Evolutionary conservation across 2,329 filamentous ascomycete genomes (phyloP).

Genomic region (Fusarium sp.): DNA sequence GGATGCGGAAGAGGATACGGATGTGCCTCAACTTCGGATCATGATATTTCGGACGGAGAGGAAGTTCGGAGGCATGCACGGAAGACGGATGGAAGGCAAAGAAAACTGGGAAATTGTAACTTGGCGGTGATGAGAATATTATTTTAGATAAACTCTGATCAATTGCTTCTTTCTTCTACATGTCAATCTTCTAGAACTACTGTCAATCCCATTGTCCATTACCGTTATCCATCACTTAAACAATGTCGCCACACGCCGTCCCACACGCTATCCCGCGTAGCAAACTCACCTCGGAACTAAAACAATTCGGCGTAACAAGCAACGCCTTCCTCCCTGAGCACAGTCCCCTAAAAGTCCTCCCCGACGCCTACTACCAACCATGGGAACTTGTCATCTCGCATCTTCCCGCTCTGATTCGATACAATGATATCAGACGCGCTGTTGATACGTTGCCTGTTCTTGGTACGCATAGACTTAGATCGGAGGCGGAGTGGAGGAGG

Average conservation of each 20-base stretch:
- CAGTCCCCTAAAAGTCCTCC: constrained; percentile 72
- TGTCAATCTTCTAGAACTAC: not conserved
- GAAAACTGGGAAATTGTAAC: constrained; percentile 5
- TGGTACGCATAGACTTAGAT: constrained; percentile 70
- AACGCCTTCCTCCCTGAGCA: constrained; percentile 83
- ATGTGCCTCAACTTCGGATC: not conserved
- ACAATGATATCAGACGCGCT: constrained; percentile 67
- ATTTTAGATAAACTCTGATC: constrained; percentile 21
- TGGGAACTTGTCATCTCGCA: constrained; percentile 81
- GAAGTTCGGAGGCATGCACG: constrained; percentile 13
- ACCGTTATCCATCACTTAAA: not conserved
- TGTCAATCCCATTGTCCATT: not conserved
- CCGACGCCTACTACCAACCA: constrained; percentile 78
- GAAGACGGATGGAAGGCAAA: constrained; percentile 15
- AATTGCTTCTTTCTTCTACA: constrained; percentile 3
- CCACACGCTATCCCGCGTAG: constrained; percentile 27
- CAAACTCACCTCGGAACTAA: constrained; percentile 47
- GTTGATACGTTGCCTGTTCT: constrained; percentile 77
- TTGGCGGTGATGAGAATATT: constrained; percentile 8
- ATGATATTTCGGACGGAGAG: constrained; percentile 4
- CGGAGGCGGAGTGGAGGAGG: constrained; percentile 80
- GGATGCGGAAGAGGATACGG: constrained; percentile 9
- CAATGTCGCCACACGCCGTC: constrained; percentile 60
- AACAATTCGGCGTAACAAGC: constrained; percentile 56
- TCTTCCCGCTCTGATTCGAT: constrained; percentile 74